Evolutionary conservation across 1,284 basidiomycete species (phyloP), one percentile per base, ranked within the genome.

Genomic region (Jaminaea rosea): DNA sequence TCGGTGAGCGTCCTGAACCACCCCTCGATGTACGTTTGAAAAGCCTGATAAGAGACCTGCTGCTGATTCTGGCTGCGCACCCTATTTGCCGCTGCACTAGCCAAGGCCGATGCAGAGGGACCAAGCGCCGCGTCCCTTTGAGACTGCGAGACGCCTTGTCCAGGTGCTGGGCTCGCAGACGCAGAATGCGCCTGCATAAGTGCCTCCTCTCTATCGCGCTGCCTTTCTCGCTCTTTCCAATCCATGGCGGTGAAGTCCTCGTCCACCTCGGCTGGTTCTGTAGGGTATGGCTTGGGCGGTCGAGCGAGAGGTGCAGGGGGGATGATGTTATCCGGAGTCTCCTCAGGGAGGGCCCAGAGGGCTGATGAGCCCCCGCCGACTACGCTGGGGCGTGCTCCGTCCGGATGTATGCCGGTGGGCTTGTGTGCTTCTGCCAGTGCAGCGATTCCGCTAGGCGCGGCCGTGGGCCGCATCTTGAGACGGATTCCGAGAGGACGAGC

Each of bases 1-100:
- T 73, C 71, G 32, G 69, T 73, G 26, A 73, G 44, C 10, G 71
- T 68, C 58, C 69, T 69, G 53, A 73, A 73, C 56, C 59, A 73
- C 3, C 64, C 64, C 34, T 72, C 71, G 23, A 59, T 60, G 32
- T 67, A 66, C 49, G 66, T 60, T 59, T 64, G 67, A 44, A 73
- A 73, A 1, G 65, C 69, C 37, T 57, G 55, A 41, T 65, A 58
- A 13, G 71, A 62, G n/a, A 65, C 63, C 58, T 73, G 70, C 37
- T 69, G 53, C 49, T 63, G 46, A 27, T 69, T 65, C 44, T 53
- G 48, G 19, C 48, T 36, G 29, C 36, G 52, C 31, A 8, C 39
- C 8, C 39, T 31, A n/a, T 26, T 27, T 19, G 10, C 31, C 29
- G 45, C 32, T 26, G 5, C 37, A 49, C 36, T 9, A 34, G 26